phyloP scores from a whole-genome alignment of 1,284 basidiomycete species.

The Leccinum pachyderme region DNA sequence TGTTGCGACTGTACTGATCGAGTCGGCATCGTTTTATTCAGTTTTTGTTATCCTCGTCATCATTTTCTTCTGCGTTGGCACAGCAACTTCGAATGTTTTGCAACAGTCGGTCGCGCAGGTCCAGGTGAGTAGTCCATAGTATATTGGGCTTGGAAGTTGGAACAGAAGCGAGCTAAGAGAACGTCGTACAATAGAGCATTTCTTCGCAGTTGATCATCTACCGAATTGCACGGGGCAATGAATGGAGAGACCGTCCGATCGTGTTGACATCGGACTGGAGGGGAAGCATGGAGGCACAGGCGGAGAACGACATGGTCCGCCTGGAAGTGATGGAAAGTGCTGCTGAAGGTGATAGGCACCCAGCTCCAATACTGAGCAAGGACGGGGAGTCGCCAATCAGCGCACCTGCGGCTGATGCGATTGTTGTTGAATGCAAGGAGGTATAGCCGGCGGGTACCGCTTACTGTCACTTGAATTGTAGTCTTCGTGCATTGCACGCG shows the following conservation, averaged over 20 bases:
- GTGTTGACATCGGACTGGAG: slow-evolving; percentile 20
- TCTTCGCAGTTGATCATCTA: slow-evolving; percentile 24
- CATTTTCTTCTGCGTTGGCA: slow-evolving; percentile 7
- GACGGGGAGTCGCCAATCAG: background rate
- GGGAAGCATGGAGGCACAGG: slow-evolving; percentile 5
- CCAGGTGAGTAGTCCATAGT: slow-evolving; percentile 13
- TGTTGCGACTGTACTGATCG: slow-evolving; percentile 18
- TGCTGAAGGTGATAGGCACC: background rate
- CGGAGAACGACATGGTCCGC: background rate
- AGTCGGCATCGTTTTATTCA: slow-evolving; percentile 26
- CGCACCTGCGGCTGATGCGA: background rate
- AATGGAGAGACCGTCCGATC: slow-evolving; percentile 9
- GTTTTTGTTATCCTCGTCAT: slow-evolving; percentile 21
- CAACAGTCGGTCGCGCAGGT: slow-evolving; percentile 22
- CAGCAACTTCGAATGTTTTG: slow-evolving; percentile 11
- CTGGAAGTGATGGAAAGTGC: background rate
- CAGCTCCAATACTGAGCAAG: slow-evolving; percentile 4
- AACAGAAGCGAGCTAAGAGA: background rate
- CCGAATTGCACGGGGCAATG: slow-evolving; percentile 25
- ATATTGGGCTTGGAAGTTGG: background rate
- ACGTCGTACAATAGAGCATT: slow-evolving; percentile 12
- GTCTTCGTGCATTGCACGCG: background rate
- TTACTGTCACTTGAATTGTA: background rate
- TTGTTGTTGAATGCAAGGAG: background rate
- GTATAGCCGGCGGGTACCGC: slow-evolving; percentile 1